A percentile compares a stretch with the other conserved stretches of the same genome.
Conservation (phyloP, 352 stramenopile species). For the Pythium utonaiense region DNA sequence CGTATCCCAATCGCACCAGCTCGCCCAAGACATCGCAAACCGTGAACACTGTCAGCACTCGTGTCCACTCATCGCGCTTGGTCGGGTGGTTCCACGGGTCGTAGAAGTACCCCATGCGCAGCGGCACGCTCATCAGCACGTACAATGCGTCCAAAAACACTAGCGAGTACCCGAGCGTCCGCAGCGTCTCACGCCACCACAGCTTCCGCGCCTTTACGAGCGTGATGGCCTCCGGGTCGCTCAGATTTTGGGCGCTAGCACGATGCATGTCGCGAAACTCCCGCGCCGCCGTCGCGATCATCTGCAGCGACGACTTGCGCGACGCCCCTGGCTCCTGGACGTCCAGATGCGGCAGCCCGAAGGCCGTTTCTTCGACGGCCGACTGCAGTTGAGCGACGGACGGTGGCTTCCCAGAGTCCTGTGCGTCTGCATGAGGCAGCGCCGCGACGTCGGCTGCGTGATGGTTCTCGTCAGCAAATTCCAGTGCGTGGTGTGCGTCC, state of each 20-base stretch:
- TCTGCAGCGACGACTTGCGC: constrained; percentile 19
- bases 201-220: constrained; percentile 1
- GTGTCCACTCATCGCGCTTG: constrained; percentile 18
- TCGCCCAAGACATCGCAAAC: constrained; percentile 14
- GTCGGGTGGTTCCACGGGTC: constrained; percentile 27
- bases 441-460: background rate
- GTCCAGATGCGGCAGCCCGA: constrained; percentile 10
- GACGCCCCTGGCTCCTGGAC: background rate
- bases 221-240: background rate
- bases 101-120: constrained; percentile 40
- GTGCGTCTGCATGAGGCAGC: background rate
- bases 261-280: constrained; percentile 13
- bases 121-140: constrained; percentile 28
- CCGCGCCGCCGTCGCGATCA: constrained; percentile 11
- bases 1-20: constrained; percentile 4
- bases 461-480: constrained; percentile 1
- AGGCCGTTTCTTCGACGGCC: constrained; percentile 13
- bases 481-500: background rate
- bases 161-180: constrained; percentile 2
- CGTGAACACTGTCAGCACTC: constrained; percentile 27
- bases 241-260: background rate
- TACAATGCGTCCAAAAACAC: constrained; percentile 30
- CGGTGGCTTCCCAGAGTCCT: background rate
- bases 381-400: background rate
- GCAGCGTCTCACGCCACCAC: constrained; percentile 3